Percentiles rank a stretch among this genome's conserved stretches.
phyloP scores from a whole-genome alignment of 257 asterid species.

The Rauvolfia tetraphylla region DNA sequence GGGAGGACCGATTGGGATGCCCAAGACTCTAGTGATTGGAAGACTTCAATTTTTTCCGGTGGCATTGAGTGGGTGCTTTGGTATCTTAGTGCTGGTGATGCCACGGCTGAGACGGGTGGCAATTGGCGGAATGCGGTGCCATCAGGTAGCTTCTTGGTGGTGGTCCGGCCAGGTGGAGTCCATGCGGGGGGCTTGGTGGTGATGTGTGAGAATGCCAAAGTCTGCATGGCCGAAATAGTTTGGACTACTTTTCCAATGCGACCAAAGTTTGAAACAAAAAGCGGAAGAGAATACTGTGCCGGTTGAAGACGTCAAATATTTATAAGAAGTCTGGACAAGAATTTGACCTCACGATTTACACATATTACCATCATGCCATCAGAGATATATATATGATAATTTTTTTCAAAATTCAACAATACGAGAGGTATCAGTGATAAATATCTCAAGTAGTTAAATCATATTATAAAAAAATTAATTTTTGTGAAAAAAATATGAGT shows the following conservation, averaged over 20 bases:
- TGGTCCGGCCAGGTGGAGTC: background rate
- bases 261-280: background rate
- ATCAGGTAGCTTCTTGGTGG: background rate
- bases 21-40: constrained; percentile 1
- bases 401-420: no score
- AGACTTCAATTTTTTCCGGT: background rate
- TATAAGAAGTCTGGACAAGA: no score
- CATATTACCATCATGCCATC: no score
- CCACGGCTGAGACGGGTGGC: background rate
- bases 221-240: background rate
- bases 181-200: background rate
- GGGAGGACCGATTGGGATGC: background rate
- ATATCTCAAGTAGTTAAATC: no score
- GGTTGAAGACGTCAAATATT: no score
- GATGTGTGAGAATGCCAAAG: background rate
- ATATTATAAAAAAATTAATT: no score
- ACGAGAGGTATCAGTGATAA: no score
- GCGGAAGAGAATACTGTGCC: background rate
- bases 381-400: no score
- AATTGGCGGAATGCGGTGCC: background rate
- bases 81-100: background rate
- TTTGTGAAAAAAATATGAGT: no score
- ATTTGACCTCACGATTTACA: no score
- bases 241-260: background rate
- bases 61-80: background rate